Percentiles rank a stretch among this genome's conserved stretches.
Conservation (phyloP, 331 rosid genomes). For the Quercus phellos region DNA sequence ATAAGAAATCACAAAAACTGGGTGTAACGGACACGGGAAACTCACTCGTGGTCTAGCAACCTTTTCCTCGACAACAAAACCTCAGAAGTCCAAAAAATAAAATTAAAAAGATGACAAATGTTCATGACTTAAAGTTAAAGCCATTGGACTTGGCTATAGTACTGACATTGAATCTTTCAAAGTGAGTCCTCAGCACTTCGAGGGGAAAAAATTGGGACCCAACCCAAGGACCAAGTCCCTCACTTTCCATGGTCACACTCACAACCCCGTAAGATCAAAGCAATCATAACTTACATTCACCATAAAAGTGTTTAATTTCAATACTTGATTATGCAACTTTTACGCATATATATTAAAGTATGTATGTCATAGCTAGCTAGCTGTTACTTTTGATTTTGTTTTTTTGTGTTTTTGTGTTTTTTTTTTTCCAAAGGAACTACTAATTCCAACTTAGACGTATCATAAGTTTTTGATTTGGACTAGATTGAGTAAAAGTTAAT, state of each 20-base stretch:
- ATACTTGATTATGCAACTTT: background rate
- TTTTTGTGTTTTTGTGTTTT: background rate
- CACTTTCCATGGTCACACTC: background rate
- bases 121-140: slow-evolving; percentile 15
- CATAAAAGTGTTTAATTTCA: background rate
- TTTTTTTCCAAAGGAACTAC: background rate
- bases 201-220: no score
- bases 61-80: slow-evolving; percentile 17
- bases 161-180: no score
- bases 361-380: background rate
- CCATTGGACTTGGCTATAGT: slow-evolving; percentile 22
- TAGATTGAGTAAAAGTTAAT: background rate
- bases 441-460: background rate
- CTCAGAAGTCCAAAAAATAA: slow-evolving; percentile 8
- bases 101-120: slow-evolving; percentile 13
- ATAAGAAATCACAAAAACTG: no score
- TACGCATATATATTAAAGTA: no score
- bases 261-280: background rate
- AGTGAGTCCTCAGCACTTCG: no score
- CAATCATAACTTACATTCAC: background rate
- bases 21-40: slow-evolving; percentile 9
- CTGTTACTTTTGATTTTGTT: background rate
- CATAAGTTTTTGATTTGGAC: background rate
- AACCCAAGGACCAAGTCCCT: background rate
- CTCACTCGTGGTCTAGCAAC: slow-evolving; percentile 21